Base-by-base conservation (phyloP, 768 basidiomycete genomes). In the Thelephora aurantiotincta region DNA sequence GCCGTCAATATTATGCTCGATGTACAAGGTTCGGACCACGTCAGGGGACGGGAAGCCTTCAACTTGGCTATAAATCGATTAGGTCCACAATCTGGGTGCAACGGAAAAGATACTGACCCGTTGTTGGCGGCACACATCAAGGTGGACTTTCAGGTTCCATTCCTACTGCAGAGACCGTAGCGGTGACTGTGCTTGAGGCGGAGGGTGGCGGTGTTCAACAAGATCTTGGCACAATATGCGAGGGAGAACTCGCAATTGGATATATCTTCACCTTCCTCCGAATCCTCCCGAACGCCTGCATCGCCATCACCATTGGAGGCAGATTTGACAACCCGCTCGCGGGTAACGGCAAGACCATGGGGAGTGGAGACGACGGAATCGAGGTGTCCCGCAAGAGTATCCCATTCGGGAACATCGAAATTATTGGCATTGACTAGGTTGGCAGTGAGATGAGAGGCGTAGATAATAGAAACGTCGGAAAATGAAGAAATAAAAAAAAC, bases 181-280 rank as follows among this genome's bases (percentile, higher is more conserved):
- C n/a, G n/a, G n/a, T n/a, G n/a, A n/a, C n/a, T n/a, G n/a, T n/a
- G n/a, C n/a, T n/a, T n/a, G n/a, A n/a, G n/a, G n/a, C n/a, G n/a
- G n/a, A n/a, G n/a, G n/a, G n/a, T n/a, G n/a, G n/a, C n/a, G n/a
- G n/a, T n/a, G n/a, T n/a, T n/a, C n/a, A n/a, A n/a, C n/a, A n/a
- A n/a, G n/a, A n/a, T n/a, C n/a, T n/a, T n/a, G n/a, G n/a, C n/a
- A n/a, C n/a, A n/a, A n/a, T n/a, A n/a, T n/a, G n/a, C n/a, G n/a
- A n/a, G n/a, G 91, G 93, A 96, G 79, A 97, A 97, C 63, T 93
- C 90, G 74, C 91, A 94, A 75, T 96, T 92, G 76, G 92, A 94
- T 57, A 99, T 77, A 61, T 96, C 93, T 70, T 99, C 96, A 57
- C 93, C 92, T 68, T 93, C 91, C 66, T 97, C 92, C 62, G 94